These are phyloP conservation scores for Seminavis robusta DNA, from an alignment of 108 stramenopile species.

Conservation along the genomic window DNA sequence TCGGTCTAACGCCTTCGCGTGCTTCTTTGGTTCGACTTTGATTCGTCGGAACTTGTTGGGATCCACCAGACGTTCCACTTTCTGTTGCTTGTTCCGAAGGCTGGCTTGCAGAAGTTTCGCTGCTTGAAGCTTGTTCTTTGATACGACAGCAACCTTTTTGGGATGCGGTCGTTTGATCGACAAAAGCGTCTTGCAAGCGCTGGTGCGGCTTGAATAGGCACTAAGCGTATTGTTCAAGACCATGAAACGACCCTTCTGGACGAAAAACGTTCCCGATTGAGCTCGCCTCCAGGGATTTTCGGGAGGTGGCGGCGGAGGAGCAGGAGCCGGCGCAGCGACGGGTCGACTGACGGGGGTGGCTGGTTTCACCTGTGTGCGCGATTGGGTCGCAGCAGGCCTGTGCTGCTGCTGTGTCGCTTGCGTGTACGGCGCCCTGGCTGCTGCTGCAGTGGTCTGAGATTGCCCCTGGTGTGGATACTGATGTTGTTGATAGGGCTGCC, in stretches of 20 bases:
- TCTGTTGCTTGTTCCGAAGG: neutral
- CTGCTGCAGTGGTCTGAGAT: neutral
- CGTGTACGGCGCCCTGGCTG: neutral
- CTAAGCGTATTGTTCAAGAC: neutral
- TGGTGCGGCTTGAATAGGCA: neutral
- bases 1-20: constrained; percentile 66
- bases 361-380: neutral
- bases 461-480: neutral
- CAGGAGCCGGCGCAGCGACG: neutral
- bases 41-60: constrained; percentile 59
- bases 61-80: constrained; percentile 40
- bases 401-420: neutral
- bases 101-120: neutral
- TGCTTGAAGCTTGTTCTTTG: neutral
- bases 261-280: constrained; percentile 41
- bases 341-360: neutral
- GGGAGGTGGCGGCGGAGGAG: neutral
- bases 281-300: constrained; percentile 51
- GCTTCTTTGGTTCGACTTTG: constrained; percentile 76
- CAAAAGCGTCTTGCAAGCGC: neutral
- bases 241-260: constrained; percentile 31
- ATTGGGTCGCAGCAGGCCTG: neutral
- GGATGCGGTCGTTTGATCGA: too few species aligned
- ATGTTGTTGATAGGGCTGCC: neutral
- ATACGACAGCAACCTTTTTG: too few species aligned